Evolutionary conservation across 192 early-diverging fungal species (phyloP).

Genomic region (Rhizoclosmatium globosum): DNA sequence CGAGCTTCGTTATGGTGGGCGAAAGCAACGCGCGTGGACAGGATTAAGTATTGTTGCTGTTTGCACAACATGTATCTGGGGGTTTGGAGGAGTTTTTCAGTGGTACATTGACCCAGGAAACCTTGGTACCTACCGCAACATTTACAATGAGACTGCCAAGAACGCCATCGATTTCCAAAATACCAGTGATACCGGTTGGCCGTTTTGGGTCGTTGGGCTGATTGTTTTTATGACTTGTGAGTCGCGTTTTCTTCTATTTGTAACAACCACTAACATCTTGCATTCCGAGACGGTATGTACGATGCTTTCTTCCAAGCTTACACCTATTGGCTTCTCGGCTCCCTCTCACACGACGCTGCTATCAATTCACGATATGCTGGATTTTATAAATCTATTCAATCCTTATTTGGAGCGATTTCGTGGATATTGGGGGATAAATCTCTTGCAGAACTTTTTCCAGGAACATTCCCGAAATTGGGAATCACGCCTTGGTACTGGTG

Average conservation of each 20-base stretch:
- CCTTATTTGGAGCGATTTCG: slow-evolving; percentile 66
- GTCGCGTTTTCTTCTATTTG: no score
- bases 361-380: slow-evolving; percentile 51
- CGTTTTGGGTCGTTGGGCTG: slow-evolving; percentile 29
- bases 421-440: slow-evolving; percentile 48
- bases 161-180: slow-evolving; percentile 34
- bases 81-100: slow-evolving; percentile 67
- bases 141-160: neutral
- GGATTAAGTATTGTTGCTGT: slow-evolving; percentile 46
- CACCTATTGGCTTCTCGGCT: slow-evolving; percentile 83
- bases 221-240: slow-evolving; percentile 71
- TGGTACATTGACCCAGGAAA: slow-evolving; percentile 39
- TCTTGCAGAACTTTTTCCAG: neutral
- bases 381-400: slow-evolving; percentile 89
- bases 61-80: slow-evolving; percentile 69
- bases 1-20: neutral
- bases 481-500: neutral
- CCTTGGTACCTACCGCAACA: no score
- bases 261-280: no score
- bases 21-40: neutral
- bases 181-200: neutral
- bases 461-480: neutral
- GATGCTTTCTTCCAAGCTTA: slow-evolving; percentile 83
- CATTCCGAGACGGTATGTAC: slow-evolving; percentile 53
- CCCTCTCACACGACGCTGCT: slow-evolving; percentile 77